Evolutionary conservation across 306 rosid genomes (phyloP).

Genomic region (Cicer arietinum): DNA sequence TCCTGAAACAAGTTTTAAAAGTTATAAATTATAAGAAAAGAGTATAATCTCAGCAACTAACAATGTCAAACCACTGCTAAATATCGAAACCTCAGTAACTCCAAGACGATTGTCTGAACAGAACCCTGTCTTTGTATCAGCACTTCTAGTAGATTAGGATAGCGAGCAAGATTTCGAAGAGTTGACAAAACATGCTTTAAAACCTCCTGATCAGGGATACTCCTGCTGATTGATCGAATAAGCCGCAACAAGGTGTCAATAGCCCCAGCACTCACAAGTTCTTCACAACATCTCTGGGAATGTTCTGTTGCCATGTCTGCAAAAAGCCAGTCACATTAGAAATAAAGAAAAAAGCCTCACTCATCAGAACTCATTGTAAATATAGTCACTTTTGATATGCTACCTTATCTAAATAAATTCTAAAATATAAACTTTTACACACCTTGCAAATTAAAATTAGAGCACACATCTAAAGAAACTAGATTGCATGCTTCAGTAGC

Average conservation of each 20-base stretch:
- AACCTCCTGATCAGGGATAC: slow-evolving; percentile 88
- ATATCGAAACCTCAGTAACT: slow-evolving; percentile 64
- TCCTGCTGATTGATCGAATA: slow-evolving; percentile 77
- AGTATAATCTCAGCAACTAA: slow-evolving; percentile 32
- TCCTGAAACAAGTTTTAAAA: slow-evolving; percentile 60
- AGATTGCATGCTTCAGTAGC: slow-evolving; percentile 22
- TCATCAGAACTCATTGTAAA: not conserved
- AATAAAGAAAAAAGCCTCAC: not conserved
- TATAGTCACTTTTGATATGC: not conserved
- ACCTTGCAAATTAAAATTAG: not conserved
- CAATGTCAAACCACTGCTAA: not conserved
- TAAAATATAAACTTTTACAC: not conserved
- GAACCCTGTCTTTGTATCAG: slow-evolving; percentile 61
- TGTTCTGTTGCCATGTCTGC: slow-evolving; percentile 85
- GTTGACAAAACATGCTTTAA: slow-evolving; percentile 76
- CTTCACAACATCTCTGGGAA: slow-evolving; percentile 91
- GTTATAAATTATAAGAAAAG: not conserved
- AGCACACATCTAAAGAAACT: slow-evolving; percentile 17
- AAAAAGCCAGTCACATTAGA: slow-evolving; percentile 13
- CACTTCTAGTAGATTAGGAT: slow-evolving; percentile 71
- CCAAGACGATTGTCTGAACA: slow-evolving; percentile 64
- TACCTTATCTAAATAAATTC: slow-evolving; percentile 15
- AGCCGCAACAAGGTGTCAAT: slow-evolving; percentile 71
- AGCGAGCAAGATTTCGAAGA: slow-evolving; percentile 81
- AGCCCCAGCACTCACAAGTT: slow-evolving; percentile 86